These are phyloP conservation scores for Chernovozyma sophiae-reginae DNA, from an alignment of 1,139 yeast species.

Conservation along the genomic window DNA sequence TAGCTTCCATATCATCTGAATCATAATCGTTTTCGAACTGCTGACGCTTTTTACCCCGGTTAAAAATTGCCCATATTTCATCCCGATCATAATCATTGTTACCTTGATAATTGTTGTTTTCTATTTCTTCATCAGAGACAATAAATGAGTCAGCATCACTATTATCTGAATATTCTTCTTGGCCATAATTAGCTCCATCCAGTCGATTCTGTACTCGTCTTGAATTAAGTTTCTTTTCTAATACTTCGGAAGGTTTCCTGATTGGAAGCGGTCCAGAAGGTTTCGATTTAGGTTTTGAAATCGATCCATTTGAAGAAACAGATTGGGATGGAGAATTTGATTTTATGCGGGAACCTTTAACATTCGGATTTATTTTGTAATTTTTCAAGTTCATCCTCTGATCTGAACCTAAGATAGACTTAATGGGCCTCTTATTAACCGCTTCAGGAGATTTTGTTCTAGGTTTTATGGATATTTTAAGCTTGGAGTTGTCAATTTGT, in stretches of 20 bases:
- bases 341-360: too few relatives aligned
- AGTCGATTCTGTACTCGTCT: constrained; percentile 10
- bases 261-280: constrained; percentile 21
- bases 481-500: constrained; percentile 42
- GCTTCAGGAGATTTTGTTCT: constrained; percentile 31
- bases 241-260: constrained; percentile 19
- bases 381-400: too few relatives aligned
- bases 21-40: constrained; percentile 52
- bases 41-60: constrained; percentile 53
- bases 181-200: constrained; percentile 7
- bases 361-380: too few relatives aligned
- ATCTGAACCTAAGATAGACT: too few relatives aligned
- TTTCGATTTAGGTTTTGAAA: constrained; percentile 2
- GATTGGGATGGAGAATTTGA: constrained; percentile 12
- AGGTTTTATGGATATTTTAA: constrained; percentile 32
- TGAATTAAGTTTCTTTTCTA: constrained; percentile 24
- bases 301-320: too few relatives aligned
- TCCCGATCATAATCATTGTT: constrained; percentile 61
- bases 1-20: constrained; percentile 88
- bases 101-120: constrained; percentile 9
- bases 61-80: constrained; percentile 87
- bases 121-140: constrained; percentile 56
- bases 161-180: constrained; percentile 22
- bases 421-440: constrained; percentile 11
- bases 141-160: constrained; percentile 47